Evolutionary conservation across 2,329 filamentous ascomycete genomes (phyloP).

Genomic region (Fusarium algeriense): DNA sequence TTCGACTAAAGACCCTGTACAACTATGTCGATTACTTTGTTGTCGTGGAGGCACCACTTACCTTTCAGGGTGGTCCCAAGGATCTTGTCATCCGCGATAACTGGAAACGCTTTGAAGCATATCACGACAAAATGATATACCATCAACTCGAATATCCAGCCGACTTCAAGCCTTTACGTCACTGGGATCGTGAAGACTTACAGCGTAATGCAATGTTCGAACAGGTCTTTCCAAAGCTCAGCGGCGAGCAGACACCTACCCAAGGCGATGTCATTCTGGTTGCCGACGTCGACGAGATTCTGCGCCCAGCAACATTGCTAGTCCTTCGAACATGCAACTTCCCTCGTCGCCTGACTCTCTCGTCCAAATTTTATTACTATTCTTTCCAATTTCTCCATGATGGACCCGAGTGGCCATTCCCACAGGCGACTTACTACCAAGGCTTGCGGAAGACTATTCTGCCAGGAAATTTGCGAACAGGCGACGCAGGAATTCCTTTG

Average conservation of each 20-base stretch:
- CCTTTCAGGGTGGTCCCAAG: conserved; percentile 70
- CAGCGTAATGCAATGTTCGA: conserved; percentile 69
- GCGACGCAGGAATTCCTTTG: conserved; percentile 56
- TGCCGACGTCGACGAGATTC: conserved; percentile 72
- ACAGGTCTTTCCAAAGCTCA: conserved; percentile 65
- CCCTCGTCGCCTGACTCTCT: conserved; percentile 64
- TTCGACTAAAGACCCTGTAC: conserved; percentile 70
- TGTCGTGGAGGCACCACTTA: conserved; percentile 69
- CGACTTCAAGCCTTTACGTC: conserved; percentile 52
- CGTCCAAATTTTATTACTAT: conserved; percentile 68
- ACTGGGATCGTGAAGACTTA: conserved; percentile 66
- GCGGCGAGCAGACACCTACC: conserved; percentile 56
- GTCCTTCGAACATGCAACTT: conserved; percentile 64
- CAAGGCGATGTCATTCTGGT: conserved; percentile 69
- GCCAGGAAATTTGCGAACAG: conserved; percentile 66
- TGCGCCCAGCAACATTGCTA: conserved; percentile 62
- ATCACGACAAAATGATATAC: conserved; percentile 71
- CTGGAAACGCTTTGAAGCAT: conserved; percentile 64
- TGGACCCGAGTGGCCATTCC: conserved; percentile 64
- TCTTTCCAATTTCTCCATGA: conserved; percentile 64
- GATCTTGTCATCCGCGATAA: conserved; percentile 65
- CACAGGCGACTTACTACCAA: conserved; percentile 69
- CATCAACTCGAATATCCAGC: conserved; percentile 63
- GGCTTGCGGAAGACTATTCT: conserved; percentile 59
- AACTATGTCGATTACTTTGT: conserved; percentile 74